phyloP scores from a whole-genome alignment of 768 basidiomycete genomes.

The Leccinum fibrillosum region DNA sequence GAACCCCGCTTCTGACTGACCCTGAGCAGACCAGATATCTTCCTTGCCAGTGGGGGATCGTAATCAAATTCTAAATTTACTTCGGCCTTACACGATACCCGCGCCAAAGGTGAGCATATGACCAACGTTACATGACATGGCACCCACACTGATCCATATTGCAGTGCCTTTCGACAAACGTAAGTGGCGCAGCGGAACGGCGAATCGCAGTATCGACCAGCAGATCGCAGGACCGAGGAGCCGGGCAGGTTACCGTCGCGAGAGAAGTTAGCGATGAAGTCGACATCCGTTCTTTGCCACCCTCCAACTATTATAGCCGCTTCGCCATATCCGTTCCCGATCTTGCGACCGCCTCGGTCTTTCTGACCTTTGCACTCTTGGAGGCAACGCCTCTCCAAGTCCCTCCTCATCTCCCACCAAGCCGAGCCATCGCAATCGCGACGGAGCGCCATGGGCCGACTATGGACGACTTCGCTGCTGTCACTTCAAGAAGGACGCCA shows the following conservation, averaged over 20 bases:
- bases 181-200: slow-evolving; percentile 23
- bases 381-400: slow-evolving; percentile 42
- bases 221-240: slow-evolving; percentile 20
- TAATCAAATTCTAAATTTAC: slow-evolving; percentile 38
- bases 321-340: slow-evolving; percentile 32
- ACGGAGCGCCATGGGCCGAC: slow-evolving; percentile 50
- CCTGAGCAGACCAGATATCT: slow-evolving; percentile 37
- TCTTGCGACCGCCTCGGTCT: slow-evolving; percentile 45
- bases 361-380: slow-evolving; percentile 50
- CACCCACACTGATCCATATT: slow-evolving; percentile 19
- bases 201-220: slow-evolving; percentile 19
- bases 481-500: slow-evolving; percentile 43
- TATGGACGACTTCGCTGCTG: slow-evolving; percentile 45
- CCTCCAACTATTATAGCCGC: slow-evolving; percentile 19
- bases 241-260: slow-evolving; percentile 5
- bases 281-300: slow-evolving; percentile 8
- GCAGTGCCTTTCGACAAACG: slow-evolving; percentile 24
- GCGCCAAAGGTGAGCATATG: slow-evolving; percentile 27
- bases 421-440: slow-evolving; percentile 42
- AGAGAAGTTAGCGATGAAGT: slow-evolving; percentile 9
- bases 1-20: slow-evolving; percentile 24
- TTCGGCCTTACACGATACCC: slow-evolving; percentile 39
- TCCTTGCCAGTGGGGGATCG: slow-evolving; percentile 36
- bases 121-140: not conserved
- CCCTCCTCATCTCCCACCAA: slow-evolving; percentile 51